Evolutionary conservation across 148 eudicot genomes (phyloP).

Genomic region (Rhododendron williamsianum): DNA sequence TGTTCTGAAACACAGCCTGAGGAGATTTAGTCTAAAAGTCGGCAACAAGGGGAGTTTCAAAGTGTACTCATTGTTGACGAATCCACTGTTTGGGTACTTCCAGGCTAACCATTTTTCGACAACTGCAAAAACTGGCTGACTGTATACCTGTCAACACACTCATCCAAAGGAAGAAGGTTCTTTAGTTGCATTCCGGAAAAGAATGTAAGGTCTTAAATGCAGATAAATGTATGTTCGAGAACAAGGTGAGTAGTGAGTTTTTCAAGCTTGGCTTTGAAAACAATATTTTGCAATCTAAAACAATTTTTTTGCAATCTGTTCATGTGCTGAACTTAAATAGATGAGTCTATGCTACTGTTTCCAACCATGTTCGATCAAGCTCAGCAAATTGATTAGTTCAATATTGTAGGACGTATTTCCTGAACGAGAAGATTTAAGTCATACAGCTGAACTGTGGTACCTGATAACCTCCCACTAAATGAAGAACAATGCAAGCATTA

Average conservation of each 20-base stretch:
- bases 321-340: not conserved
- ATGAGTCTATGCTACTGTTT: not conserved
- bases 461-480: slow-evolving; percentile 88
- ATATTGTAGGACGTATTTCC: not conserved
- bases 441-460: slow-evolving; percentile 16
- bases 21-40: slow-evolving; percentile 27
- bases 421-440: not conserved
- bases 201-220: not conserved
- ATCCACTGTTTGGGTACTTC: slow-evolving; percentile 32
- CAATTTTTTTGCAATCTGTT: not conserved
- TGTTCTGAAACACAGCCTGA: slow-evolving; percentile 48
- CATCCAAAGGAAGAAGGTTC: not conserved
- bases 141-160: slow-evolving; percentile 41
- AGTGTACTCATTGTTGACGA: slow-evolving; percentile 20
- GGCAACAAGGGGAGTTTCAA: slow-evolving; percentile 25
- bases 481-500: slow-evolving; percentile 74
- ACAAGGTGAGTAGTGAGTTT: not conserved
- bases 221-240: not conserved
- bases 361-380: not conserved
- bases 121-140: slow-evolving; percentile 54
- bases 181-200: not conserved
- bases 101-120: slow-evolving; percentile 30
- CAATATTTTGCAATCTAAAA: not conserved
- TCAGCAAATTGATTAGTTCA: not conserved
- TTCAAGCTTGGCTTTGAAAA: not conserved